Evolutionary conservation across 164 flowering plant species (phyloP).

Genomic region (Houttuynia cordata): DNA sequence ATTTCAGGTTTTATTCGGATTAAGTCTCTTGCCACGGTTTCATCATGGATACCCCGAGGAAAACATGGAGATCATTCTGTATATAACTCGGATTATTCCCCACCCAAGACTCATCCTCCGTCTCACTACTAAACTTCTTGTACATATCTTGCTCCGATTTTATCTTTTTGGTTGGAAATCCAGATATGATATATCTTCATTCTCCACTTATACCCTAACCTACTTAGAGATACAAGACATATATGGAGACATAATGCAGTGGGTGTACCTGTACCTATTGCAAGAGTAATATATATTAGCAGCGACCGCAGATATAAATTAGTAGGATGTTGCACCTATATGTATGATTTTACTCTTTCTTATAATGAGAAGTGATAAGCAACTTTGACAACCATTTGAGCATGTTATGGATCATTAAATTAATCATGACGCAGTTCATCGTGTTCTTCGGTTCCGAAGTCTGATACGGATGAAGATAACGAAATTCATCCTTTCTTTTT

Average conservation of each 20-base stretch:
- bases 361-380: background rate
- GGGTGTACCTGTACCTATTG: background rate
- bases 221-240: background rate
- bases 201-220: background rate
- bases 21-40: slow-evolving; percentile 15
- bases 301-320: slow-evolving; percentile 1
- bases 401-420: no score
- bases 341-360: slow-evolving; percentile 4
- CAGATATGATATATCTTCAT: no score
- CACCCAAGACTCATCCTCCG: slow-evolving; percentile 65
- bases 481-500: no score
- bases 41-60: slow-evolving; percentile 14
- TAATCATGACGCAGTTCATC: no score
- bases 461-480: no score
- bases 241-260: no score
- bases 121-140: slow-evolving; percentile 51
- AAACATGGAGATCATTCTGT: slow-evolving; percentile 14
- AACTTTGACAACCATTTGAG: background rate
- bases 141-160: background rate
- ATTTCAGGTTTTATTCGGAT: slow-evolving; percentile 15
- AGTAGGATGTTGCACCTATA: slow-evolving; percentile 5
- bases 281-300: no score
- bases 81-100: slow-evolving; percentile 40
- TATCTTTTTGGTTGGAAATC: no score
- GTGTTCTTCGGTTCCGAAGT: no score